Evolutionary conservation across 345 rosid genomes (phyloP), one percentile per base, ranked within the genome.

Genomic region (Salix udensis): DNA sequence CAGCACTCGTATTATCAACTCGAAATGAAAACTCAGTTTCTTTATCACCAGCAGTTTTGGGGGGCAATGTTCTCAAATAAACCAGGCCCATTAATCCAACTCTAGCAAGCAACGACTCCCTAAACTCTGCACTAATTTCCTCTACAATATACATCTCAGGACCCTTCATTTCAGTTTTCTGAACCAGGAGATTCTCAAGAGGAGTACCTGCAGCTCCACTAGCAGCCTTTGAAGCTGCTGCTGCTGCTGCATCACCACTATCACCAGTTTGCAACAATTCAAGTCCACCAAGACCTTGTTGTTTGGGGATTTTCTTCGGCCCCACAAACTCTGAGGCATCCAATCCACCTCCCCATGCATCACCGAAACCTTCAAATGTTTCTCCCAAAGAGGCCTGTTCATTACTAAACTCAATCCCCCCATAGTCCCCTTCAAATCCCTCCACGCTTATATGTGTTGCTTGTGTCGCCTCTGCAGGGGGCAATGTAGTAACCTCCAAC

Each of bases 321-420:
- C 97, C 98, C 24, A 96, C 87, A 58, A 91, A 96, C 85, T 93
- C 98, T 0, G 99, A 96, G 1, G 97, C 92, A 85, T 96, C 99
- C 86, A 96, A 86, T 50, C 97, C 99, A 58, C 98, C 99, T 77
- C 99, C 99, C 95, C 97, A 93, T 28, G 99, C 99, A 70, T 93
- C 97, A 76, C 86, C 80, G 78, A 96, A 91, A 65, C 92, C 86
- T 81, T 93, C 98, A 78, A 96, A 96, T 52, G 98, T 91, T 70
- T 96, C 99, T 46, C 92, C 97, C 76, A 96, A 78, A 3, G 99
- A 88, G 79, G 98, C 88, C 84, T 93, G 95, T 71, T 96, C 99
- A 40, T 82, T 87, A 39, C 91, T 91, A 70, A 96, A 96, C 86
- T 91, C 98, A 75, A 96, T 93, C 48, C 99, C 99, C 73, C 99